Evolutionary conservation across 805 yeast genomes (phyloP).

Genomic region (Wickerhamiella azymoides): DNA sequence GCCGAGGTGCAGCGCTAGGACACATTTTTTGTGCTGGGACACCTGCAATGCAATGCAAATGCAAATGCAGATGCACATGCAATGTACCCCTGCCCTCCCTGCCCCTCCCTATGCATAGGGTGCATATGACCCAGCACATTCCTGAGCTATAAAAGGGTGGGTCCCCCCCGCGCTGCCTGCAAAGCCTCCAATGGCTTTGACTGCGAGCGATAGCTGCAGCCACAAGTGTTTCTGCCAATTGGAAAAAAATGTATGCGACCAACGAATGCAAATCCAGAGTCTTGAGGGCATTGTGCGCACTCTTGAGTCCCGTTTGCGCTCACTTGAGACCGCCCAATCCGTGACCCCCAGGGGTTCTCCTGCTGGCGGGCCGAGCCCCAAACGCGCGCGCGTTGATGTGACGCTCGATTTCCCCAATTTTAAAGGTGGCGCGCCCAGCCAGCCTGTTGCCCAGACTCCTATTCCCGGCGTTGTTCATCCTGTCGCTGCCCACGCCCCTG

Average conservation of each 20-base stretch:
- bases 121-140: not conserved
- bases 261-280: not conserved
- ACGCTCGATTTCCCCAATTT: not conserved
- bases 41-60: too few species aligned
- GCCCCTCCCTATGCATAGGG: not conserved
- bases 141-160: not conserved
- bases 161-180: not conserved
- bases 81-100: too few species aligned
- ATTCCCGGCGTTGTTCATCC: too few species aligned
- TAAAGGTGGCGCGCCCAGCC: too few species aligned
- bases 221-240: not conserved
- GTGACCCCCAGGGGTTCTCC: too few species aligned
- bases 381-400: not conserved
- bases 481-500: too few species aligned
- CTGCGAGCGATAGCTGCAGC: not conserved
- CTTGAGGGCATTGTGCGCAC: not conserved
- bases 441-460: too few species aligned
- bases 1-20: too few species aligned
- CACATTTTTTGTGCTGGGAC: too few species aligned
- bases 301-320: not conserved
- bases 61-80: too few species aligned
- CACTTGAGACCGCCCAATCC: too few species aligned
- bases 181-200: not conserved
- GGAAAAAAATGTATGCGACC: not conserved
- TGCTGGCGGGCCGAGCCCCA: too few species aligned